Evolutionary conservation across 23 red algal species (phyloP), one percentile per base, ranked within the genome.

Genomic region (Gracilaria caudata): DNA sequence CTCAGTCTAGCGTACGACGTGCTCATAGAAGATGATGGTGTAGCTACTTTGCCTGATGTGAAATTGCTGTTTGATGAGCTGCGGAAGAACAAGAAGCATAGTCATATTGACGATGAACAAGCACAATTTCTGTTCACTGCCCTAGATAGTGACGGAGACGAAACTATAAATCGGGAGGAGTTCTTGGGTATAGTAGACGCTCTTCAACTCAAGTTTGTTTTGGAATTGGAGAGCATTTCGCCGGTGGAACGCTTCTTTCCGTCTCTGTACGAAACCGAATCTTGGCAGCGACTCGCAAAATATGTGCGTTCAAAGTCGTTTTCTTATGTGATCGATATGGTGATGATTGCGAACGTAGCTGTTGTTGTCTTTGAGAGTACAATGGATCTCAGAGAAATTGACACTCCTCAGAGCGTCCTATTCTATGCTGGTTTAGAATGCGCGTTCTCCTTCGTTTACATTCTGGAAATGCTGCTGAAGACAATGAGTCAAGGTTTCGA

Each of bases 291-390:
- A 33, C 16, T 93, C n/a, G 74, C 82, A 17, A 70, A 58, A 70
- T 93, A 86, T 57, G 81, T 93, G 71, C 80, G 90, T 7, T 85
- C 90, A 28, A 43, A 24, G 0, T 33, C 63, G 47, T 93, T 93
- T 40, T 7, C 23, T 0, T 80, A 73, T 49, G 33, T 61, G 57
- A 86, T 93, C 13, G 57, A 86, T 57, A 33, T 86, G 20, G 51
- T 93, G 28, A 93, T 93, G 90, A 45, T 93, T 68, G 4, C 76
- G 7, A 93, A 93, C 49, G 65, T 93, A 0, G 28, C 77, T 19
- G 80, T 93, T 13, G 90, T 93, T n/a, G 23, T 93, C 20, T 32
- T 93, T 21, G 90, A 93, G 57, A 93, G 60, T 6, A 85, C 80
- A 29, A 84, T 93, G 80, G 90, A 93, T 72, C 64, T 93, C 26